phyloP scores from a whole-genome alignment of 139 green algal species.

The Ostreobium quekettii region DNA sequence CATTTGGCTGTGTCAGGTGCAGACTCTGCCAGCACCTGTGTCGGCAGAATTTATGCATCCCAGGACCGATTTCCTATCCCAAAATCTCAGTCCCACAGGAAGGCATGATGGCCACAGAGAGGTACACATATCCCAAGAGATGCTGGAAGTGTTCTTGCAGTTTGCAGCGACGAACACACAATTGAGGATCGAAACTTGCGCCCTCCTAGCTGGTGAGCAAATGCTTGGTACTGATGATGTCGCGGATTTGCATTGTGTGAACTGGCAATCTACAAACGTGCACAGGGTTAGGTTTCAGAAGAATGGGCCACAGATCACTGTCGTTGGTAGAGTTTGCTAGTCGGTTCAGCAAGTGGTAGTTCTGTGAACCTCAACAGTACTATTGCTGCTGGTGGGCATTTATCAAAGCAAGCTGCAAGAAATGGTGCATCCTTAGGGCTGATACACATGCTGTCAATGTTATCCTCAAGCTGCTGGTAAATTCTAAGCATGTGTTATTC shows the following conservation, averaged over 20 bases:
- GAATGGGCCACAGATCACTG: too few species aligned
- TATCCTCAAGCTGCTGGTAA: too few species aligned
- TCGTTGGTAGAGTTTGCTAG: too few species aligned
- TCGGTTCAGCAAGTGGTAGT: too few species aligned
- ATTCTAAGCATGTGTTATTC: too few species aligned
- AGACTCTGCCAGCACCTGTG: not conserved
- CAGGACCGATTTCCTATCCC: not conserved
- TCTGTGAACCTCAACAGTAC: too few species aligned
- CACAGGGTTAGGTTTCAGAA: too few species aligned
- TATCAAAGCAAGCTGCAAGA: too few species aligned
- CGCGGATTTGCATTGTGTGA: not conserved
- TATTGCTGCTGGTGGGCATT: too few species aligned
- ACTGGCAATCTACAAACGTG: not conserved
- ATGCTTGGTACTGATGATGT: not conserved
- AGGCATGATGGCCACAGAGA: conserved; percentile 48
- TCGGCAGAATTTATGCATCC: not conserved
- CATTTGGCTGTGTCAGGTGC: not conserved
- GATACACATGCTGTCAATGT: too few species aligned
- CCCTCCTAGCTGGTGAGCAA: conserved; percentile 9
- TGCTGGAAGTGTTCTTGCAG: conserved; percentile 86
- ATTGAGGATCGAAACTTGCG: conserved; percentile 21
- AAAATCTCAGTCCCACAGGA: conserved; percentile 14
- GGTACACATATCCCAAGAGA: conserved; percentile 66
- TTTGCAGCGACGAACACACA: conserved; percentile 31
- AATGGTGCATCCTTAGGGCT: too few species aligned